phyloP scores from a whole-genome alignment of 345 rosid species.

The Psidium guajava region DNA sequence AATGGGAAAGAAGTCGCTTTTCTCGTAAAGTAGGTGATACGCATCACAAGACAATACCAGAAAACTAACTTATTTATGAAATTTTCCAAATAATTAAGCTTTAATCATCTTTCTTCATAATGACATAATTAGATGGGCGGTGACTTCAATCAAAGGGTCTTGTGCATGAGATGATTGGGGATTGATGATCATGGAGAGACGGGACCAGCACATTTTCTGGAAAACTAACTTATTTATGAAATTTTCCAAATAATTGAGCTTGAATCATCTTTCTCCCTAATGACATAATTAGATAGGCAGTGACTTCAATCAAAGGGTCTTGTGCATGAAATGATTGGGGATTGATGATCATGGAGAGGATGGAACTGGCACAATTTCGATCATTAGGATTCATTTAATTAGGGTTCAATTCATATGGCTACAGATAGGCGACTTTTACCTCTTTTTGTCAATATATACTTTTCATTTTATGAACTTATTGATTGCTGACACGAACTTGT shows the following conservation, averaged over 20 bases:
- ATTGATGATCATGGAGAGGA: conserved; percentile 14
- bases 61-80: too few relatives aligned
- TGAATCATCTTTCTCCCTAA: neutral
- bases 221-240: neutral
- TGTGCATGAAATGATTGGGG: conserved; percentile 1
- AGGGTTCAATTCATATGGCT: neutral
- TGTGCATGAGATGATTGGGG: too few relatives aligned
- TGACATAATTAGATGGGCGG: too few relatives aligned
- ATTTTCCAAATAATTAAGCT: too few relatives aligned
- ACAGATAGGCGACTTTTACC: neutral
- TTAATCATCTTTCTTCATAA: too few relatives aligned
- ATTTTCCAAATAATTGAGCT: neutral
- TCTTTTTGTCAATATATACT: neutral
- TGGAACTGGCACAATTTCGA: neutral
- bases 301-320: neutral
- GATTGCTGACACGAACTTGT: neutral
- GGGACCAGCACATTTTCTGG: too few relatives aligned
- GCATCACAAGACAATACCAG: neutral
- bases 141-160: too few relatives aligned
- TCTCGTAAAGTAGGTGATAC: neutral
- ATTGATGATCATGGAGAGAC: too few relatives aligned
- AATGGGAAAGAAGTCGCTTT: neutral
- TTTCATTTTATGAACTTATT: neutral
- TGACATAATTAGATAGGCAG: neutral
- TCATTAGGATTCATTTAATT: neutral